phyloP scores from a whole-genome alignment of 345 rosid species.

The Theobroma cacao region DNA sequence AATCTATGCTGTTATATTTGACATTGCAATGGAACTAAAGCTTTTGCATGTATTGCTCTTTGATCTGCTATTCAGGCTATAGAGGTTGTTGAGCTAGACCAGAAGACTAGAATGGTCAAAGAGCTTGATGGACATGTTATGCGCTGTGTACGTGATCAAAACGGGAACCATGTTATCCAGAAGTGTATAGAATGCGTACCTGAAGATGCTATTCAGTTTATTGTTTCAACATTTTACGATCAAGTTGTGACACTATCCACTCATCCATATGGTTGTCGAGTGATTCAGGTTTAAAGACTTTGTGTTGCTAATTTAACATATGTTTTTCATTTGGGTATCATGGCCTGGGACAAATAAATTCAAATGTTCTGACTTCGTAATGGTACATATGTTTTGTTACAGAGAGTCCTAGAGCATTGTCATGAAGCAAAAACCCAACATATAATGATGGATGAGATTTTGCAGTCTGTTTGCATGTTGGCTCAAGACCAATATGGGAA shows the following conservation, averaged over 20 bases:
- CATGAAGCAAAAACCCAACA: slow-evolving; percentile 64
- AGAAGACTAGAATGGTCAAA: slow-evolving; percentile 78
- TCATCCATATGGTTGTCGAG: slow-evolving; percentile 98
- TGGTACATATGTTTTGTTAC: slow-evolving; percentile 15
- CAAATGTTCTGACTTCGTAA: not conserved
- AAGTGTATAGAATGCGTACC: slow-evolving; percentile 96
- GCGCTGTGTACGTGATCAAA: slow-evolving; percentile 98
- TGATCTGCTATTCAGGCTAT: slow-evolving; percentile 56
- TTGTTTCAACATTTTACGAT: slow-evolving; percentile 80
- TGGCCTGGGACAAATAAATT: not conserved
- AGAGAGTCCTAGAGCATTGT: slow-evolving; percentile 96
- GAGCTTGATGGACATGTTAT: slow-evolving; percentile 92
- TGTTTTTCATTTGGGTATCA: slow-evolving; percentile 1
- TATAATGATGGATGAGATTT: slow-evolving; percentile 86
- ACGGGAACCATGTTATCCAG: slow-evolving; percentile 96
- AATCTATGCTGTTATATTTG: not conserved
- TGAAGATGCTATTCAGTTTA: slow-evolving; percentile 77
- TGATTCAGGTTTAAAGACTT: slow-evolving; percentile 63
- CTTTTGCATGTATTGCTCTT: not conserved
- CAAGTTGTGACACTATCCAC: slow-evolving; percentile 82
- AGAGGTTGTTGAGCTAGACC: slow-evolving; percentile 90
- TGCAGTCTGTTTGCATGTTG: slow-evolving; percentile 79
- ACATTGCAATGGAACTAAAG: not conserved
- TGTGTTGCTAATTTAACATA: not conserved
- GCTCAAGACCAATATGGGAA: slow-evolving; percentile 99